These are phyloP conservation scores for Malassezia slooffiae DNA, from an alignment of 1,284 basidiomycete species.

Conservation along the genomic window DNA sequence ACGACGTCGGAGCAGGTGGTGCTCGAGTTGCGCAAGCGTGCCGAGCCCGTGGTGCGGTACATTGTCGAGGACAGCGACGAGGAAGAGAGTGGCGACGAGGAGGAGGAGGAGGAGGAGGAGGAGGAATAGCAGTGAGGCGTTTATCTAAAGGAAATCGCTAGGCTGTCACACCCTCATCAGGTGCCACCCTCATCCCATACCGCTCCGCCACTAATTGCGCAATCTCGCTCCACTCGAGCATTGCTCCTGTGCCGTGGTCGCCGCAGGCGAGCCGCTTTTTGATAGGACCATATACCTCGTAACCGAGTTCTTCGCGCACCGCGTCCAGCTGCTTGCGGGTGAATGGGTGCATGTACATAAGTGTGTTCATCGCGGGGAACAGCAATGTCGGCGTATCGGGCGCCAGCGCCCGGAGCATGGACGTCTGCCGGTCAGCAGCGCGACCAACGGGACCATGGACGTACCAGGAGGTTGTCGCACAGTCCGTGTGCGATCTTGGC, in stretches of 20 bases:
- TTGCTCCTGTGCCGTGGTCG: constrained; percentile 59
- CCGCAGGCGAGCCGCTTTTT: constrained; percentile 81
- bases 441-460: too few species aligned
- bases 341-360: constrained; percentile 92
- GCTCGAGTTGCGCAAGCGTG: constrained; percentile 43
- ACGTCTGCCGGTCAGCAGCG: constrained; percentile 56
- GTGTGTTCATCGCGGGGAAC: constrained; percentile 96
- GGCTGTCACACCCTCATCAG: background rate
- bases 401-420: constrained; percentile 71
- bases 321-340: constrained; percentile 67
- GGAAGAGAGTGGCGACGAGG: constrained; percentile 40
- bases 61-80: constrained; percentile 46
- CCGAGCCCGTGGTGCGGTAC: constrained; percentile 47
- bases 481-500: constrained; percentile 78
- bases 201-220: constrained; percentile 18
- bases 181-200: constrained; percentile 1
- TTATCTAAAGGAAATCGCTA: background rate
- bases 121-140: constrained; percentile 18
- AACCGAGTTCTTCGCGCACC: constrained; percentile 63
- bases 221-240: constrained; percentile 38
- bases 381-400: constrained; percentile 71
- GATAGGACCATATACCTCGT: constrained; percentile 72
- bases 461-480: constrained; percentile 79
- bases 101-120: constrained; percentile 17
- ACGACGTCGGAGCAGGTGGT: constrained; percentile 29